Conservation (phyloP, 1,284 basidiomycete genomes). For the Trichosporon sp. region DNA sequence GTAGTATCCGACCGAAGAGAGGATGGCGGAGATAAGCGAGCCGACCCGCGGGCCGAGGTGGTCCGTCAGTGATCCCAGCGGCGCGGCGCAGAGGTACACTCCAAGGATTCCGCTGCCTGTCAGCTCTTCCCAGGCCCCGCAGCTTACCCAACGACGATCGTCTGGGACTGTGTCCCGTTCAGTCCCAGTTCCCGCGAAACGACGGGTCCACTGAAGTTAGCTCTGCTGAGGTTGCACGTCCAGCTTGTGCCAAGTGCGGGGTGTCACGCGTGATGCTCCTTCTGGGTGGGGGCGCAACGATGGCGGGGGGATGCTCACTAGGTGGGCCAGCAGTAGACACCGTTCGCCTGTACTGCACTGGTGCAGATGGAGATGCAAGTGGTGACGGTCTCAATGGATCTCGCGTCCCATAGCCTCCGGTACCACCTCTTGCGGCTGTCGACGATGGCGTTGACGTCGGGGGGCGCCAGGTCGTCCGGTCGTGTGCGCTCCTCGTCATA, state of each 20-base stretch:
- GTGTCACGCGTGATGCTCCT: neutral
- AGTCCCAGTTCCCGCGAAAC: slow-evolving; percentile 45
- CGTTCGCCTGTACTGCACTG: slow-evolving; percentile 54
- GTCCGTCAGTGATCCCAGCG: slow-evolving; percentile 53
- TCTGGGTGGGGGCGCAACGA: neutral
- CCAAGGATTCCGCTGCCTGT: slow-evolving; percentile 52
- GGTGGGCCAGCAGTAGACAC: slow-evolving; percentile 57
- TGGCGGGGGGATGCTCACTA: slow-evolving; percentile 39
- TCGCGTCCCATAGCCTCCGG: slow-evolving; percentile 37
- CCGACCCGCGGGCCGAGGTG: slow-evolving; percentile 51
- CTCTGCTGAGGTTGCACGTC: neutral
- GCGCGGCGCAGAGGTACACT: slow-evolving; percentile 56
- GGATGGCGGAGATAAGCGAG: slow-evolving; percentile 48
- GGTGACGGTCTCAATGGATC: slow-evolving; percentile 37
- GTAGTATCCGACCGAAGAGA: slow-evolving; percentile 50
- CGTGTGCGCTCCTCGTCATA: slow-evolving; percentile 5
- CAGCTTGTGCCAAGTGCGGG: neutral
- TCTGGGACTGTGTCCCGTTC: slow-evolving; percentile 49
- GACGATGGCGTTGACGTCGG: slow-evolving; percentile 40
- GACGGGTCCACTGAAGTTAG: slow-evolving; percentile 47
- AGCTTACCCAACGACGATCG: slow-evolving; percentile 54
- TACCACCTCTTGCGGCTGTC: slow-evolving; percentile 39
- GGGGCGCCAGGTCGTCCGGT: slow-evolving; percentile 32
- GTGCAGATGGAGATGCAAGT: slow-evolving; percentile 47
- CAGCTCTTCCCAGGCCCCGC: neutral